Conservation (phyloP, 2,329 filamentous ascomycete species). For the Fusarium fujikuroi region DNA sequence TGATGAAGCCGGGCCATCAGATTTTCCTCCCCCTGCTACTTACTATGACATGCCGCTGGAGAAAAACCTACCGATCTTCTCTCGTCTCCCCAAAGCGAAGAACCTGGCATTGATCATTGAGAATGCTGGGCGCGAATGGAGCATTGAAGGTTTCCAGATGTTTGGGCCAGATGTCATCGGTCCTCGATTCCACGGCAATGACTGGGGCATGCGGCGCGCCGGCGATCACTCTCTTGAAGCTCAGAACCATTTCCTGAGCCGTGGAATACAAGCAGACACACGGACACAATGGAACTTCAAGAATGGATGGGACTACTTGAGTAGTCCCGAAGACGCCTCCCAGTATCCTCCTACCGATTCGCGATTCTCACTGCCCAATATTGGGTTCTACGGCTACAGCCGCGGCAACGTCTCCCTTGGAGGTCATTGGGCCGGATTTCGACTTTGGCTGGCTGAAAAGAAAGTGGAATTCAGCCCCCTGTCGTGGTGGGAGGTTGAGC, state of each 20-base stretch:
- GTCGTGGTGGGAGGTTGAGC: not conserved
- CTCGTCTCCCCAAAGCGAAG: not conserved
- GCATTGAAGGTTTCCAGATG: not conserved
- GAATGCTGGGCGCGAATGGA: not conserved
- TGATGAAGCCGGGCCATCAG: not conserved
- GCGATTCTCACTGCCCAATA: not conserved
- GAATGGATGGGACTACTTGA: not conserved
- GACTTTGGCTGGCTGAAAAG: not conserved
- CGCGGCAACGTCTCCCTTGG: not conserved
- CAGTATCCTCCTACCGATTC: not conserved
- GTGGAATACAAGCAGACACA: fast-evolving
- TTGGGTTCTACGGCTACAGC: not conserved
- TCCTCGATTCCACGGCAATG: not conserved
- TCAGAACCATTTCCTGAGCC: not conserved
- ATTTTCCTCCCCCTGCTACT: fast-evolving
- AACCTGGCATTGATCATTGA: fast-evolving
- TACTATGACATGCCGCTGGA: not conserved
- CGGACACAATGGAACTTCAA: fast-evolving
- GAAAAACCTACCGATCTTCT: fast-evolving
- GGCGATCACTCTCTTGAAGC: not conserved
- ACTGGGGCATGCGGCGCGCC: not conserved
- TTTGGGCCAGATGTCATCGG: not conserved
- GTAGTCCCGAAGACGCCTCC: fast-evolving
- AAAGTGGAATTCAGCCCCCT: not conserved
- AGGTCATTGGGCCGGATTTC: not conserved